Percentiles rank a stretch among this genome's conserved stretches.
phyloP scores from a whole-genome alignment of 768 basidiomycete genomes.

The Tubosaeta brunneosetosa region DNA sequence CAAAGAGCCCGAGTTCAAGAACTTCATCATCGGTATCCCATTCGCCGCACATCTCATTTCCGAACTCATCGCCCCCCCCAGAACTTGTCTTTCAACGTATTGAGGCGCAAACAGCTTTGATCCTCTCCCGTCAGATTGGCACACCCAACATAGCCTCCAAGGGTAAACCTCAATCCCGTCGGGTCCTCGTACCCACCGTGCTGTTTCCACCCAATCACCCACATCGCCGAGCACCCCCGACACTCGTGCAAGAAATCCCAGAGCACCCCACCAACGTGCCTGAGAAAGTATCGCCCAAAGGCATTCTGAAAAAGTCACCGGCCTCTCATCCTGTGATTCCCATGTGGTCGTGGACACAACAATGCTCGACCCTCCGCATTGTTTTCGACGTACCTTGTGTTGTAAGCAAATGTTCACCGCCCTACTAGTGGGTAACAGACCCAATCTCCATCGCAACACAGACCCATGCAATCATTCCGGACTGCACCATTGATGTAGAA shows the following conservation, averaged over 20 bases:
- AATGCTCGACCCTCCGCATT: slow-evolving; percentile 41
- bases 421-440: slow-evolving; percentile 6
- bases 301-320: slow-evolving; percentile 38
- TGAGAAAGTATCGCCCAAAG: slow-evolving; percentile 30
- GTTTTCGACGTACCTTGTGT: slow-evolving; percentile 51
- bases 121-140: slow-evolving; percentile 62
- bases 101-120: slow-evolving; percentile 54
- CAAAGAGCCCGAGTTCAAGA: slow-evolving; percentile 60
- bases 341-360: slow-evolving; percentile 53
- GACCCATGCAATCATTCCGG: slow-evolving; percentile 43
- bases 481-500: slow-evolving; percentile 62
- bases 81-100: slow-evolving; percentile 67
- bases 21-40: slow-evolving; percentile 58
- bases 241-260: slow-evolving; percentile 31
- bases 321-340: slow-evolving; percentile 22
- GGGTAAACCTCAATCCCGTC: slow-evolving; percentile 58
- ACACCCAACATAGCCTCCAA: slow-evolving; percentile 77
- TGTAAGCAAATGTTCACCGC: slow-evolving; percentile 38
- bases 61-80: slow-evolving; percentile 27
- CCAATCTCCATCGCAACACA: slow-evolving; percentile 19
- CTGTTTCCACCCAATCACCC: slow-evolving; percentile 31
- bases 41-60: neutral
- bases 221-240: slow-evolving; percentile 8
- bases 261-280: slow-evolving; percentile 39
- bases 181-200: slow-evolving; percentile 48